phyloP scores from a whole-genome alignment of 2,329 filamentous ascomycete genomes.

The Penicillium sp. region DNA sequence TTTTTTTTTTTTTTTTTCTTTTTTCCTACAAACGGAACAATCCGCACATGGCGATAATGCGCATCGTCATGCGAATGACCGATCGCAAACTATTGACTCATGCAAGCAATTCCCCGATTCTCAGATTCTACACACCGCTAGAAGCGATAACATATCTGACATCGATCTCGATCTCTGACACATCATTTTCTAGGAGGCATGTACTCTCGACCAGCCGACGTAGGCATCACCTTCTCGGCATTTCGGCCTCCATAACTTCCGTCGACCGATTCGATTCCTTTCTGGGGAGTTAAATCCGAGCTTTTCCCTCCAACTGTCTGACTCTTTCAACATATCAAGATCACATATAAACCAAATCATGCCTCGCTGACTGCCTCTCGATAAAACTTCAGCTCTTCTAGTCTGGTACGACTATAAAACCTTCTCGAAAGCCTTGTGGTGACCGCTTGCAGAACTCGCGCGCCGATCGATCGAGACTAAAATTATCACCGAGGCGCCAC shows the following conservation, averaged over 20 bases:
- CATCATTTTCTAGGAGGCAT: not conserved
- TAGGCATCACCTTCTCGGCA: not conserved
- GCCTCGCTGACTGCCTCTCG: not conserved
- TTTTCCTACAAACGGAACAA: not conserved
- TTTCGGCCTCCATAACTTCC: conserved; percentile 9
- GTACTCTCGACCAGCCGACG: not conserved
- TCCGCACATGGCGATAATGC: not conserved
- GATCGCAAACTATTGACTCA: not conserved
- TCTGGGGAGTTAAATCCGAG: conserved; percentile 8
- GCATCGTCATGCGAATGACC: not conserved
- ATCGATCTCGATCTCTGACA: not conserved
- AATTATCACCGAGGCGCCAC: conserved; percentile 10
- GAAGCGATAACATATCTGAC: not conserved
- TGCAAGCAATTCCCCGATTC: not conserved
- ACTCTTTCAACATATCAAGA: not conserved
- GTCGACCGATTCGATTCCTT: not conserved
- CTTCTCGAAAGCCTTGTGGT: not conserved
- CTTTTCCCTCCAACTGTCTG: not conserved
- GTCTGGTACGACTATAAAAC: not conserved
- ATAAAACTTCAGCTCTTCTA: too few relatives aligned
- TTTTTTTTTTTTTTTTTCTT: not conserved
- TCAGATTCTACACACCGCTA: not conserved
- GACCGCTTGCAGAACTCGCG: not conserved
- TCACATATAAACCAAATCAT: not conserved
- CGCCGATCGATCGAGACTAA: conserved; percentile 19